Base-by-base conservation (phyloP, 306 rosid species). In the Purshia tridentata region DNA sequence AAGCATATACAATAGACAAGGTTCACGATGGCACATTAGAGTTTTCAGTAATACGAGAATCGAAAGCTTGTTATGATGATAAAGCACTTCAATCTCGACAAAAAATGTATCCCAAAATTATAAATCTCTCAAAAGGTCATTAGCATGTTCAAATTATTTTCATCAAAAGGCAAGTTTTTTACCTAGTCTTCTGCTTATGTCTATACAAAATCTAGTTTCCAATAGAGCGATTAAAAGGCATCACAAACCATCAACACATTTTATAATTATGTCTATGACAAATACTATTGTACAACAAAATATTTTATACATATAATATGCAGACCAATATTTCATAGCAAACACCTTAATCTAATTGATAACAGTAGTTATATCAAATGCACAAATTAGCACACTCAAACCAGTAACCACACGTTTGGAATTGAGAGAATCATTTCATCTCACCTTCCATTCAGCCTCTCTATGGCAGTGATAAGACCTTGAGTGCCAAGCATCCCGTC, bases 401-500 rank as follows among this genome's bases (percentile, higher is more conserved):
- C 50, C 68, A 63, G 4, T 19, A 10, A 45, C 20, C 22, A 48
- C 55, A 50, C 72, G 35, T 67, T 67, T 50, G 9, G 35, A 48
- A 46, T 65, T 10, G 45, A 67, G 44, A 4, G n/a, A 16, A 67
- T 48, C 6, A 65, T 13, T 65, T 22, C 55, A 65, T 20, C 42
- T 84, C 85, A 83, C 63, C 76, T 79, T 15, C 93, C 92, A 74
- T 86, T 89, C 73, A 92, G 82, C 82, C 89, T 92, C 54, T 92
- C 68, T 19, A 92, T 78, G 20, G 84, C 94, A 60, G 92, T 81
- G 76, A 92, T 88, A 51, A 92, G 55, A 35, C 91, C 96, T 48
- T 90, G 98, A 49, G 72, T 10, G 8, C 98, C 98, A 78, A 90
- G 84, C 69, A 90, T 88, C 2, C 89, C 96, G 62, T 92, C 75